Evolutionary conservation across 192 early-diverging fungal species (phyloP), one percentile per base, ranked within the genome.

Genomic region (Coemansia sp.): DNA sequence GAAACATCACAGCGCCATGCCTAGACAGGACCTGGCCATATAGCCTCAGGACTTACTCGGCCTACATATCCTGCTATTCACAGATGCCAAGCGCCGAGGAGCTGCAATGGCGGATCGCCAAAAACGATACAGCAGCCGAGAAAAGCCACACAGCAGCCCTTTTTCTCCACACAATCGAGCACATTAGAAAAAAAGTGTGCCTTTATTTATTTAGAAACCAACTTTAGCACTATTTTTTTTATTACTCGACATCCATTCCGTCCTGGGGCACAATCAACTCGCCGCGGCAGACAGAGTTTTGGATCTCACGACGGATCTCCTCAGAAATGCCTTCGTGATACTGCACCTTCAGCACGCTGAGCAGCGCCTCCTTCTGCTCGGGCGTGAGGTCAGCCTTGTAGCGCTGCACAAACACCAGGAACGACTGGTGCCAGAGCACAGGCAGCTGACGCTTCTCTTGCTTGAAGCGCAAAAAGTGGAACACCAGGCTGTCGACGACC

Each of bases 401-500:
- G 63, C 91, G 83, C 84, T 99, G 97, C 33, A 87, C 91, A 89
- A 99, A 99, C 16, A 97, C 93, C 45, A 99, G 83, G 54, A 99
- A 80, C 6, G 94, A 80, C 83, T 99, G 96, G 73, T 99, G 97
- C 97, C 97, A 99, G 61, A 99, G 85, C 20, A 99, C 96, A 29
- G 97, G 96, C 88, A 99, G 85, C 58, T 86, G 85, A 54, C 91
- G 78, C 52, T 85, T 68, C 67, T 95, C 93, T 57, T 85, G 89
- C 82, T 90, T 89, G 86, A 99, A 97, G 48, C 92, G 84, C 67
- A 92, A 69, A 83, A 96, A 98, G 82, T 99, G 97, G 77, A 92
- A 90, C n/a, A 99, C 97, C 33, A 99, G 72, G 28, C 91, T 88
- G 71, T 98, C 96, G 17, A 99, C 89, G 22, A 97, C 96, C 83